phyloP scores from a whole-genome alignment of 2,329 filamentous ascomycete genomes.

The Aspergillus sp. region DNA sequence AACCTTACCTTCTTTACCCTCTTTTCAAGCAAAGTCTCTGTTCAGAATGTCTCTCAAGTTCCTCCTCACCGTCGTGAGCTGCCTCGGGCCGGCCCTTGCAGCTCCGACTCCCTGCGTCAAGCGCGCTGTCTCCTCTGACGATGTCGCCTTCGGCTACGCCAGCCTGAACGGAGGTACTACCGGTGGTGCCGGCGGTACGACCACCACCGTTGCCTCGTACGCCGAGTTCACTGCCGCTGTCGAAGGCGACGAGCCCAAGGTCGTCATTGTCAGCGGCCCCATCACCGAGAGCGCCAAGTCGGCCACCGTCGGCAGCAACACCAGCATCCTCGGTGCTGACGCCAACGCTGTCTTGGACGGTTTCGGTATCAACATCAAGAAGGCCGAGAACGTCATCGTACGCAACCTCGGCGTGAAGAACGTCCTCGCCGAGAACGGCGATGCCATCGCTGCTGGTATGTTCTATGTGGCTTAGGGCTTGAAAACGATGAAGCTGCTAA shows the following conservation, averaged over 20 bases:
- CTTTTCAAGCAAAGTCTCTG: slow-evolving; percentile 5
- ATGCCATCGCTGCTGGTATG: slow-evolving; percentile 63
- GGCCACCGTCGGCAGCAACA: slow-evolving; percentile 55
- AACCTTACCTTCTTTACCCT: slow-evolving; percentile 9
- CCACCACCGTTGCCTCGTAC: slow-evolving; percentile 59
- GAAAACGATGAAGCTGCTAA: background rate
- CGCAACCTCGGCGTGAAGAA: slow-evolving; percentile 65
- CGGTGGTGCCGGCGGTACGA: slow-evolving; percentile 59
- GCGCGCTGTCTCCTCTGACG: slow-evolving; percentile 1
- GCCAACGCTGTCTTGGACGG: slow-evolving; percentile 59
- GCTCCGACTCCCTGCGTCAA: slow-evolving; percentile 26
- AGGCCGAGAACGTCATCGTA: slow-evolving; percentile 63
- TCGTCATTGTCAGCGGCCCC: slow-evolving; percentile 53
- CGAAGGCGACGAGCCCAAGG: slow-evolving; percentile 49
- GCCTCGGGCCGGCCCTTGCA: slow-evolving; percentile 31
- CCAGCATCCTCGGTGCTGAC: slow-evolving; percentile 57
- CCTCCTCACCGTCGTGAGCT: slow-evolving; percentile 28
- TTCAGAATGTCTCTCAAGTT: slow-evolving; percentile 31
- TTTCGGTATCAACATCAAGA: slow-evolving; percentile 54
- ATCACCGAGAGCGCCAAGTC: slow-evolving; percentile 51
- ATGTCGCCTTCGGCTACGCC: slow-evolving; percentile 50
- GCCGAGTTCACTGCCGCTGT: slow-evolving; percentile 57
- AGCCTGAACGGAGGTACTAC: slow-evolving; percentile 58
- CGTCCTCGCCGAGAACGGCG: slow-evolving; percentile 60
- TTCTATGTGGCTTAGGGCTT: background rate